Percentiles rank a stretch among this genome's conserved stretches.
Conservation (phyloP, 2,329 filamentous ascomycete genomes). For the Rutstroemia sydowiana region DNA sequence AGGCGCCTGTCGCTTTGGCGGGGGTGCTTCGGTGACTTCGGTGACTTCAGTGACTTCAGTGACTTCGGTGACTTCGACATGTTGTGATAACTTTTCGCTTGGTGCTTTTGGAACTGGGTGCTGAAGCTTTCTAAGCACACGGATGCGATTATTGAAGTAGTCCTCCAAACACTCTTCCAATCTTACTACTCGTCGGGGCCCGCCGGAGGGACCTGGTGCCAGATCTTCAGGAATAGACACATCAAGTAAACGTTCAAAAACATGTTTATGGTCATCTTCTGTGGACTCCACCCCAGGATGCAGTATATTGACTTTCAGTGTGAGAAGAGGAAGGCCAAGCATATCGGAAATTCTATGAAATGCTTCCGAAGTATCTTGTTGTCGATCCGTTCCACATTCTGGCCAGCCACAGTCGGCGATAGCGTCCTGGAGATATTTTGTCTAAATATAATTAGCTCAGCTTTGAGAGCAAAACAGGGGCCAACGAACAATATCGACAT, state of each 20-base stretch:
- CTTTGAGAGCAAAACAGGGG: not conserved
- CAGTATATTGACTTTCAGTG: slow-evolving; percentile 89
- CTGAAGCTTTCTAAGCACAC: slow-evolving; percentile 71
- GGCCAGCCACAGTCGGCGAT: slow-evolving; percentile 82
- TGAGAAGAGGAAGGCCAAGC: slow-evolving; percentile 77
- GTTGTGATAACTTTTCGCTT: slow-evolving; percentile 18
- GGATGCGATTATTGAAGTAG: slow-evolving; percentile 83
- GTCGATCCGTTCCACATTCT: slow-evolving; percentile 67
- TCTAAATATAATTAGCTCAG: slow-evolving; percentile 42
- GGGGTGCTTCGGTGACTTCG: slow-evolving; percentile 20
- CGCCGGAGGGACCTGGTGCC: slow-evolving; percentile 1
- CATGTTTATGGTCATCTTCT: slow-evolving; percentile 86
- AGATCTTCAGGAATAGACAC: slow-evolving; percentile 77
- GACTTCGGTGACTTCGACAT: no score
- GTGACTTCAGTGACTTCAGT: slow-evolving; percentile 20
- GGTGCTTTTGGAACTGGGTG: slow-evolving; percentile 43
- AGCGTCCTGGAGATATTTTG: slow-evolving; percentile 72
- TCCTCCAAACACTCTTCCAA: slow-evolving; percentile 87
- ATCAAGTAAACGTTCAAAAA: slow-evolving; percentile 85
- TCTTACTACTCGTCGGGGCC: slow-evolving; percentile 59
- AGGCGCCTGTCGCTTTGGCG: slow-evolving; percentile 19
- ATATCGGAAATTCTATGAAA: slow-evolving; percentile 92
- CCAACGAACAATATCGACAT: slow-evolving; percentile 65
- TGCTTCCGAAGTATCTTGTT: slow-evolving; percentile 93
- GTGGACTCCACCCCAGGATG: slow-evolving; percentile 80